Conservation (phyloP, 305 asterid genomes). For the Fraxinus platypoda region DNA sequence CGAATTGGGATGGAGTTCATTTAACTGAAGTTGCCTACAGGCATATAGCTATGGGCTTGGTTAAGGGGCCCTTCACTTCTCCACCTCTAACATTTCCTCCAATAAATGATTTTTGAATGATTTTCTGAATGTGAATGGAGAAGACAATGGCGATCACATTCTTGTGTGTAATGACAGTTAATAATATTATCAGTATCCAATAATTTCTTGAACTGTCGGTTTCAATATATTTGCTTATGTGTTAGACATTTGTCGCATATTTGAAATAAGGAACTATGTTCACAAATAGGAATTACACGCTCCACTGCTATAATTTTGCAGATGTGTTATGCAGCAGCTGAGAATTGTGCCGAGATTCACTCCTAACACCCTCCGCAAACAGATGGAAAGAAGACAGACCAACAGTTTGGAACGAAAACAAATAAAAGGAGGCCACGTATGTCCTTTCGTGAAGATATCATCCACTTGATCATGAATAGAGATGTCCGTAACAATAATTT, state of each 20-base stretch:
- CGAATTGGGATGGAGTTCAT: slow-evolving; percentile 78
- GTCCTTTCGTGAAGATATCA: neutral
- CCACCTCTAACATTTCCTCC: slow-evolving; percentile 56
- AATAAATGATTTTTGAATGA: slow-evolving; percentile 21
- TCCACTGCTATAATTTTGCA: too few species aligned
- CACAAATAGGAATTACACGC: too few species aligned
- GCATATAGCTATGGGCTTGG: slow-evolving; percentile 43
- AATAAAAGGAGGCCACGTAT: too few species aligned
- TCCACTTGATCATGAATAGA: neutral
- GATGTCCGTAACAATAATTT: neutral
- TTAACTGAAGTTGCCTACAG: slow-evolving; percentile 69
- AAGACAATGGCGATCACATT: neutral
- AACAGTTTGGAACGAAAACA: too few species aligned
- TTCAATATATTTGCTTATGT: neutral
- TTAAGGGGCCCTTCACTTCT: slow-evolving; percentile 47
- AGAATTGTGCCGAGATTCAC: too few species aligned
- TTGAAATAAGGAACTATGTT: too few species aligned
- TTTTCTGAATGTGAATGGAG: neutral
- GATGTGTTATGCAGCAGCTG: too few species aligned
- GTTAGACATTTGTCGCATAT: neutral
- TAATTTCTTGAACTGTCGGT: neutral
- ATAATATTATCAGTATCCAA: neutral
- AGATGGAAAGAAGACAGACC: too few species aligned
- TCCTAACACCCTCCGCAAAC: too few species aligned
- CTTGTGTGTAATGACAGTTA: neutral